These are phyloP conservation scores for Akanthomyces uredinophilus DNA, from an alignment of 2,329 filamentous ascomycete species.

Conservation along the genomic window DNA sequence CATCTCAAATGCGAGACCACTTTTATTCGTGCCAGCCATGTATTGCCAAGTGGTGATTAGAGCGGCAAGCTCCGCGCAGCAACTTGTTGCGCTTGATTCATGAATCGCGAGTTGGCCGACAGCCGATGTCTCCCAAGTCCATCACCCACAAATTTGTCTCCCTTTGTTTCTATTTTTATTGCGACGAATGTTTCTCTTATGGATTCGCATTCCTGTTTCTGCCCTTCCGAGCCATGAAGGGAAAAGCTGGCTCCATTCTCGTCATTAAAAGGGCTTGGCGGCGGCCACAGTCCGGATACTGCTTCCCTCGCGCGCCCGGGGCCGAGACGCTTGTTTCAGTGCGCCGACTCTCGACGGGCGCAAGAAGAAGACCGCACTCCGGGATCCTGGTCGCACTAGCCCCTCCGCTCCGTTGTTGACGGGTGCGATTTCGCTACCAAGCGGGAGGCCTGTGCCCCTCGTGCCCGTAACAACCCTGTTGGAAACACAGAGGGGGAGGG, in stretches of 20 bases:
- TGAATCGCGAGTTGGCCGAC: background rate
- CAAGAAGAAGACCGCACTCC: background rate
- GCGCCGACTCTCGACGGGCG: background rate
- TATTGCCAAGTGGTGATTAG: background rate
- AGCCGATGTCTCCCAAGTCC: background rate
- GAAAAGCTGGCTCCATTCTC: background rate
- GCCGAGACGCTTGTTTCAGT: constrained; percentile 6
- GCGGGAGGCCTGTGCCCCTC: constrained; percentile 10
- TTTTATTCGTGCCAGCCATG: background rate
- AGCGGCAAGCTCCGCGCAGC: background rate
- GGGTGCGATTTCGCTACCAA: constrained; percentile 8
- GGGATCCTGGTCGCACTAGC: background rate
- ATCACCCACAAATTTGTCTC: background rate
- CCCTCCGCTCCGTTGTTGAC: background rate
- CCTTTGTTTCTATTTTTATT: background rate
- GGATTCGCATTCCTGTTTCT: too few relatives aligned
- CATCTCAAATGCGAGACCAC: constrained; percentile 3
- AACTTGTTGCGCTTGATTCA: background rate
- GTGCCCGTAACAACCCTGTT: background rate
- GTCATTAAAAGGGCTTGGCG: background rate
- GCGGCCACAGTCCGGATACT: background rate
- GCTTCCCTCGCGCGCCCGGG: background rate
- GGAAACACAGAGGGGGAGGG: background rate
- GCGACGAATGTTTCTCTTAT: background rate
- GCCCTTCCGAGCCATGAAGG: background rate